Conservation (phyloP, 225 moss, liverwort and hornwort genomes). For the Antitrichia curtipendula region DNA sequence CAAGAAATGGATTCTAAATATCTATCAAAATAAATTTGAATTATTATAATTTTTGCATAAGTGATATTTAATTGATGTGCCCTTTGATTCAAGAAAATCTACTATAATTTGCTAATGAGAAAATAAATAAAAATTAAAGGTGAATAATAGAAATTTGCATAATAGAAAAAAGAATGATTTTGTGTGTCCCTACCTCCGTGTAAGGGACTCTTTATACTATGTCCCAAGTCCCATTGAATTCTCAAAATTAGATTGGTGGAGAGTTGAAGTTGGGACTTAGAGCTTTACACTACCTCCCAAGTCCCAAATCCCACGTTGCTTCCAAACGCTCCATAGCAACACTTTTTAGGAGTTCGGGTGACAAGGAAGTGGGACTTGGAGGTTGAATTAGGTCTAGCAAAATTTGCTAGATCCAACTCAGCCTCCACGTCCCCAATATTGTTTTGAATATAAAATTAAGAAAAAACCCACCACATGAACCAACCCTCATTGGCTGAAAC, state of each 20-base stretch:
- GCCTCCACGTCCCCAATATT: too few species aligned
- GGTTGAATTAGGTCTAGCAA: rapidly evolving
- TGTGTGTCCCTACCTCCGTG: background rate
- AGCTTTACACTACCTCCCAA: too few species aligned
- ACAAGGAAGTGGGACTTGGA: background rate
- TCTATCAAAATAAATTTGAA: background rate
- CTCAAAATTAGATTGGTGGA: rapidly evolving
- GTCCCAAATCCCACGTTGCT: background rate
- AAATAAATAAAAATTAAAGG: too few species aligned
- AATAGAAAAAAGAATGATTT: background rate
- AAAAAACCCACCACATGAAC: too few species aligned
- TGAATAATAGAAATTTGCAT: background rate
- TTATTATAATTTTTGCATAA: background rate
- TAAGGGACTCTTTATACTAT: background rate
- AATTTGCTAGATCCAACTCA: background rate
- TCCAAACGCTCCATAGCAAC: rapidly evolving
- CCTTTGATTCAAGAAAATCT: background rate
- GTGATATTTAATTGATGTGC: rapidly evolving
- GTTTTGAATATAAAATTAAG: too few species aligned
- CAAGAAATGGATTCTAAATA: background rate
- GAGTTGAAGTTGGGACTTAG: background rate
- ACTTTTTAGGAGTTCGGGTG: background rate
- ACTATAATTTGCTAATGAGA: background rate
- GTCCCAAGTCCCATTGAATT: background rate
- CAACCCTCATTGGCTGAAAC: too few species aligned